Percentiles rank a stretch among this genome's conserved stretches.
Conservation (phyloP, 2,329 filamentous ascomycete species). For the Exophiala lecanii-corni region DNA sequence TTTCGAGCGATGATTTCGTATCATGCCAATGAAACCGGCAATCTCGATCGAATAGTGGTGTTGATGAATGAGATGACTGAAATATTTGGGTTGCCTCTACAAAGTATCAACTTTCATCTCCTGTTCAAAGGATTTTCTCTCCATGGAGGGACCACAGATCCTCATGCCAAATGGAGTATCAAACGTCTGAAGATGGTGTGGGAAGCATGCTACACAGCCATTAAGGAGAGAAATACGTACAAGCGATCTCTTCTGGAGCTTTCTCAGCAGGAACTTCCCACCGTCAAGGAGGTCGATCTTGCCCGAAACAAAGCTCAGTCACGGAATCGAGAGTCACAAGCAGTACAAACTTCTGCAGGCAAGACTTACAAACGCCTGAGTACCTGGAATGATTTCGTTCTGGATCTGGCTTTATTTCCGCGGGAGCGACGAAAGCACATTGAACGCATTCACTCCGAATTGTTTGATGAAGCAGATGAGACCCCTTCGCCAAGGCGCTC, state of each 20-base stretch:
- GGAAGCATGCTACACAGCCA: slow-evolving; percentile 53
- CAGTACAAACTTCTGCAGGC: background rate
- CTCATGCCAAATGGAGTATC: slow-evolving; percentile 66
- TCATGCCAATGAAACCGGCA: slow-evolving; percentile 63
- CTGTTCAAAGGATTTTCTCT: slow-evolving; percentile 76
- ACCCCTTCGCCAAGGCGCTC: slow-evolving; percentile 1
- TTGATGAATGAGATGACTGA: slow-evolving; percentile 76
- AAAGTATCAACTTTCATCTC: slow-evolving; percentile 72
- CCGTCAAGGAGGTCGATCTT: slow-evolving; percentile 14
- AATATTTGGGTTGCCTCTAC: slow-evolving; percentile 59
- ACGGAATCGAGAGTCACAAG: background rate
- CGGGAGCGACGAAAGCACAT: slow-evolving; percentile 24
- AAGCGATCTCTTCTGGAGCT: background rate
- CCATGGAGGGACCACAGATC: slow-evolving; percentile 58
- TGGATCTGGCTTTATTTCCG: slow-evolving; percentile 26
- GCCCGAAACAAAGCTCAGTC: slow-evolving; percentile 6
- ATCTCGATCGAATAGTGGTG: slow-evolving; percentile 65
- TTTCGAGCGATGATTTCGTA: slow-evolving; percentile 76
- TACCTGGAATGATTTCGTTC: slow-evolving; percentile 25
- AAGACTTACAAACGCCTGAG: slow-evolving; percentile 18
- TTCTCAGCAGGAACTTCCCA: slow-evolving; percentile 10
- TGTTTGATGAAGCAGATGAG: slow-evolving; percentile 22
- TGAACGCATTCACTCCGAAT: slow-evolving; percentile 22
- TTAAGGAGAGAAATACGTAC: slow-evolving; percentile 24
- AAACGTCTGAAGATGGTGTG: slow-evolving; percentile 65